phyloP scores from a whole-genome alignment of 2,329 filamentous ascomycete genomes.

The Didymella glomerata region DNA sequence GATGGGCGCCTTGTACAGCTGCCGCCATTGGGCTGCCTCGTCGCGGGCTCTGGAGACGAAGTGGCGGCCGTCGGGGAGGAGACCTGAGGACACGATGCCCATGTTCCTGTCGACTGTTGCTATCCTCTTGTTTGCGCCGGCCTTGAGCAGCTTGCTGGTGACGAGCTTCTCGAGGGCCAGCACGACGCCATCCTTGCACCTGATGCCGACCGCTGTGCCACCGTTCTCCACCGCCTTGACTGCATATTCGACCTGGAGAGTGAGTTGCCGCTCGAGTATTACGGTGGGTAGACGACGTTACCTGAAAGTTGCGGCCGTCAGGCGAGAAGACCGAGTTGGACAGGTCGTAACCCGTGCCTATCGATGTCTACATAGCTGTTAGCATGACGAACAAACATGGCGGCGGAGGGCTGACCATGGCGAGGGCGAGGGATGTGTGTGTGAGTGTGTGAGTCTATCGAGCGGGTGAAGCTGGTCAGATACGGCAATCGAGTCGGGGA shows the following conservation, averaged over 20 bases:
- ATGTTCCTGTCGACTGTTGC: slow-evolving; percentile 92
- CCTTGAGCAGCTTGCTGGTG: slow-evolving; percentile 92
- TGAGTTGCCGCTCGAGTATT: slow-evolving; percentile 18
- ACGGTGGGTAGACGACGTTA: slow-evolving; percentile 48
- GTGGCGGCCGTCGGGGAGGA: slow-evolving; percentile 93
- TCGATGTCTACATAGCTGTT: slow-evolving; percentile 77
- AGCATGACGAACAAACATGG: slow-evolving; percentile 25
- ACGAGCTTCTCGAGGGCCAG: slow-evolving; percentile 97
- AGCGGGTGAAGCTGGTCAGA: slow-evolving; percentile 2
- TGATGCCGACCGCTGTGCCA: slow-evolving; percentile 93
- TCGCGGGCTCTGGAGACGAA: slow-evolving; percentile 94
- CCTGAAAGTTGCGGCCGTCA: slow-evolving; percentile 98
- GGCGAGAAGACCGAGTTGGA: slow-evolving; percentile 99
- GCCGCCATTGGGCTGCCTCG: slow-evolving; percentile 90
- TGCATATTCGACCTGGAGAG: slow-evolving; percentile 81
- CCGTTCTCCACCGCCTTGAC: slow-evolving; percentile 99
- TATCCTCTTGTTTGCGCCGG: slow-evolving; percentile 96
- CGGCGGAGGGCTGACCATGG: slow-evolving; percentile 40
- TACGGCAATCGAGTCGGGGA: slow-evolving; percentile 4
- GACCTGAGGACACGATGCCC: slow-evolving; percentile 90
- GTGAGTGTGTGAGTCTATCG: background rate
- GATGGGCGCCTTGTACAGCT: slow-evolving; percentile 94
- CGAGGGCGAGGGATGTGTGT: slow-evolving; percentile 20
- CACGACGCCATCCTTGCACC: slow-evolving; percentile 96
- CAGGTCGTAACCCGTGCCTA: slow-evolving; percentile 99